These are phyloP conservation scores for Cyberlindnera euphorbiiphila DNA, from an alignment of 805 yeast genomes.

Conservation along the genomic window DNA sequence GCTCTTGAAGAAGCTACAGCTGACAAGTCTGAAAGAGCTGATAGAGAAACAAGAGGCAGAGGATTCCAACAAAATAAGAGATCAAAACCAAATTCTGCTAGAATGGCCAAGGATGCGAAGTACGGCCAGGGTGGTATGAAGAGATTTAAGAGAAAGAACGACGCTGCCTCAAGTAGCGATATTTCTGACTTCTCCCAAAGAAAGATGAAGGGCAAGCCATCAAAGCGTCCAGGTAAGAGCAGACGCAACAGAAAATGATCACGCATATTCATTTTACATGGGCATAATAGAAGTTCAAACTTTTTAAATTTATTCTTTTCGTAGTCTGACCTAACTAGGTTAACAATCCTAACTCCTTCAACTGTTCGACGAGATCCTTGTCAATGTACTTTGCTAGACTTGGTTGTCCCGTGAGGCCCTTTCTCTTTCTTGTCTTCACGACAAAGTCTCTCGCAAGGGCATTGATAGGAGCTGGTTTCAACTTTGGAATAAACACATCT, in stretches of 20 bases:
- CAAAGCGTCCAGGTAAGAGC: slow-evolving; percentile 52
- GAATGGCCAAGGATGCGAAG: slow-evolving; percentile 67
- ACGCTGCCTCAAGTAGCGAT: slow-evolving; percentile 67
- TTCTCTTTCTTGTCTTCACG: slow-evolving; percentile 82
- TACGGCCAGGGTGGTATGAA: slow-evolving; percentile 79
- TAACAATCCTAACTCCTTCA: slow-evolving; percentile 46
- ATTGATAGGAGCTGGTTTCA: slow-evolving; percentile 68
- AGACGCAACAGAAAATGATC: slow-evolving; percentile 35
- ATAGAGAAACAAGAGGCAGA: slow-evolving; percentile 29
- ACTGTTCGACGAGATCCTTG: slow-evolving; percentile 47
- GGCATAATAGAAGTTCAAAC: not conserved
- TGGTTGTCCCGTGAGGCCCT: slow-evolving; percentile 78
- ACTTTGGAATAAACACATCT: slow-evolving; percentile 55
- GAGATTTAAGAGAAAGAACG: slow-evolving; percentile 68
- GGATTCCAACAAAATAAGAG: slow-evolving; percentile 36
- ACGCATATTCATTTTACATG: not conserved
- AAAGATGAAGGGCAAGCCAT: slow-evolving; percentile 47
- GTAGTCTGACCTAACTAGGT: slow-evolving; percentile 13
- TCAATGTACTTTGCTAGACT: slow-evolving; percentile 65
- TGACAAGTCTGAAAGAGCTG: slow-evolving; percentile 36
- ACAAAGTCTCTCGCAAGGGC: slow-evolving; percentile 86
- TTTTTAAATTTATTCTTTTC: not conserved
- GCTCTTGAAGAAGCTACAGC: slow-evolving; percentile 81
- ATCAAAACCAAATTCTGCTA: slow-evolving; percentile 56
- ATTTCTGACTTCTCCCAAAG: slow-evolving; percentile 50